phyloP scores from a whole-genome alignment of 768 basidiomycete genomes.

The Melanogaster broomeanus region DNA sequence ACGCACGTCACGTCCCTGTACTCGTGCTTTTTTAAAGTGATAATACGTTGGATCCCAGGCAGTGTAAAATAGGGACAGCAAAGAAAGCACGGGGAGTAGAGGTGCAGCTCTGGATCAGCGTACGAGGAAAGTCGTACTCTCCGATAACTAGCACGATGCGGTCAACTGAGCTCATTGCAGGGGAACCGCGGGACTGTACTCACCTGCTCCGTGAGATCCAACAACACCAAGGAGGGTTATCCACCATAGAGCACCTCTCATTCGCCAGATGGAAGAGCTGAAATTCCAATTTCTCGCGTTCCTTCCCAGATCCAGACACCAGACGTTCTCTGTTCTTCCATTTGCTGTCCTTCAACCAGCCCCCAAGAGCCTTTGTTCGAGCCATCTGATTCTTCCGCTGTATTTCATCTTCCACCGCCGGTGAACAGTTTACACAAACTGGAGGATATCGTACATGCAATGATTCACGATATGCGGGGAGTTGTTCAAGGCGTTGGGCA shows the following conservation, averaged over 20 bases:
- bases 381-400: constrained; percentile 80
- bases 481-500: constrained; percentile 55
- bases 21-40: constrained; percentile 54
- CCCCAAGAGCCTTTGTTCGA: constrained; percentile 71
- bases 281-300: constrained; percentile 44
- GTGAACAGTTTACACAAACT: constrained; percentile 74
- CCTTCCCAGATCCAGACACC: constrained; percentile 40
- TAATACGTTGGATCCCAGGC: constrained; percentile 87
- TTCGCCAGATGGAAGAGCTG: constrained; percentile 67
- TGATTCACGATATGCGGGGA: constrained; percentile 73
- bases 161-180: constrained; percentile 1
- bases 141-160: constrained; percentile 17
- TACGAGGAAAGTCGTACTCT: constrained; percentile 19
- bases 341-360: constrained; percentile 65
- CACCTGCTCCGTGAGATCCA: constrained; percentile 49
- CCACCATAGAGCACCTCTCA: constrained; percentile 70
- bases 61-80: constrained; percentile 73
- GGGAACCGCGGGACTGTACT: constrained; percentile 11
- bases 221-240: constrained; percentile 45
- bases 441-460: constrained; percentile 85
- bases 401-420: constrained; percentile 82
- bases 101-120: constrained; percentile 32
- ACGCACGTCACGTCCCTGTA: constrained; percentile 73
- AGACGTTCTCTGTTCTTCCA: constrained; percentile 61
- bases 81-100: constrained; percentile 48